Percentiles rank a stretch among this genome's conserved stretches.
phyloP scores from a whole-genome alignment of 2,329 filamentous ascomycete species.

The Tolypocladium album region DNA sequence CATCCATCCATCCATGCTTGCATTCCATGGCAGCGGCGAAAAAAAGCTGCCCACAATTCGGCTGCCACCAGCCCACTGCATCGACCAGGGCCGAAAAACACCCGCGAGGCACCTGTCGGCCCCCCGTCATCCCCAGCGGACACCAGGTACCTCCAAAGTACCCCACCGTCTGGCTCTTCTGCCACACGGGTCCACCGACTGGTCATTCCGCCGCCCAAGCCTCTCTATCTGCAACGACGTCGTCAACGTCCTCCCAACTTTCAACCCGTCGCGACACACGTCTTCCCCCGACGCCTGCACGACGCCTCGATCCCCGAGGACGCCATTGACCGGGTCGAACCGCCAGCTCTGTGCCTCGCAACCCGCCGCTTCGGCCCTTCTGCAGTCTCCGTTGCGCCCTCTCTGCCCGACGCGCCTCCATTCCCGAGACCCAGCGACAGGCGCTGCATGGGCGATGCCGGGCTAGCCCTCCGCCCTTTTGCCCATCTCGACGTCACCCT shows the following conservation, averaged over 20 bases:
- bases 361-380: background rate
- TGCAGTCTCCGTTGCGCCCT: background rate
- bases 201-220: background rate
- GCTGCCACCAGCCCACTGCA: background rate
- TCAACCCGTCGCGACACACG: background rate
- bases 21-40: background rate
- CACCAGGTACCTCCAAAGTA: background rate
- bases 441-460: background rate
- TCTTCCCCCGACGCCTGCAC: background rate
- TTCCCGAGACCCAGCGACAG: background rate
- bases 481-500: background rate
- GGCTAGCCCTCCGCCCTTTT: background rate
- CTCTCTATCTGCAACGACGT: background rate
- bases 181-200: background rate
- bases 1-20: no score
- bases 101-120: background rate
- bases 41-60: background rate
- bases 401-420: background rate
- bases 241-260: background rate
- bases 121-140: no score
- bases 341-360: background rate
- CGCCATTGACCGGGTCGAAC: background rate
- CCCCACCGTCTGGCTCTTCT: background rate
- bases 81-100: background rate
- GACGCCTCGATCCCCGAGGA: background rate